Base-by-base conservation (phyloP, 176 grass and related monocot genomes). In the Triticum turgidum region DNA sequence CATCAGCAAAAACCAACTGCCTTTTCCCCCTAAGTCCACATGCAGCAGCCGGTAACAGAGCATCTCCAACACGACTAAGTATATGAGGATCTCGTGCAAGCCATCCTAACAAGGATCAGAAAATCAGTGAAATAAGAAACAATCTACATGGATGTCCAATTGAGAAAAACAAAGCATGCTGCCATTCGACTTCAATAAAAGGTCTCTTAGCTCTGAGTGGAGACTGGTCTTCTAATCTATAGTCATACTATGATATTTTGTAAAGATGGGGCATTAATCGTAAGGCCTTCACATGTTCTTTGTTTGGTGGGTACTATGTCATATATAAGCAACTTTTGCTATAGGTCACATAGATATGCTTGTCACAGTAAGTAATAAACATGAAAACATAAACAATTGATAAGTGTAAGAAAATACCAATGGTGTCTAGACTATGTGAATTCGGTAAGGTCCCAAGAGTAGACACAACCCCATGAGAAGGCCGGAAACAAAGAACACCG, bases 381-480 rank as follows among this genome's bases (percentile, higher is more conserved):
- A 80, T 30, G 17, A 64, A 18, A 83, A 71, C 10, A 56, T 52
- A 83, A 63, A 76, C 20, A 47, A 61, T 7, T 42, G 27, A 86
- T 51, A 38, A 90, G 68, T 69, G 37, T 21, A 83, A 85, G 78
- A 72, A 85, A 87, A 81, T 99, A 96, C 94, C 97, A 62, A 94
- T 83, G 17, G 92, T 79, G 64, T 99, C 97, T 84, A 99, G 76
- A 84, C 90, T 93, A 80, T 96, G 90, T 80, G 94, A 94, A 88
- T 99, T 99, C 65, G 89, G 20, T 70, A 96, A 91, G 77, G 91
- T 77, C 49, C 97, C 97, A 88, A 93, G 77, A 49, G 90, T 85
- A 87, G 93, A 91, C 66, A 99, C 72, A 83, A 87, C 71, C 20
- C 91, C 97, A 91, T 99, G 94, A 74, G 97, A 99, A 84, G 97